Conservation (phyloP, 2,329 filamentous ascomycete genomes). For the Lachnellula hyalina region DNA sequence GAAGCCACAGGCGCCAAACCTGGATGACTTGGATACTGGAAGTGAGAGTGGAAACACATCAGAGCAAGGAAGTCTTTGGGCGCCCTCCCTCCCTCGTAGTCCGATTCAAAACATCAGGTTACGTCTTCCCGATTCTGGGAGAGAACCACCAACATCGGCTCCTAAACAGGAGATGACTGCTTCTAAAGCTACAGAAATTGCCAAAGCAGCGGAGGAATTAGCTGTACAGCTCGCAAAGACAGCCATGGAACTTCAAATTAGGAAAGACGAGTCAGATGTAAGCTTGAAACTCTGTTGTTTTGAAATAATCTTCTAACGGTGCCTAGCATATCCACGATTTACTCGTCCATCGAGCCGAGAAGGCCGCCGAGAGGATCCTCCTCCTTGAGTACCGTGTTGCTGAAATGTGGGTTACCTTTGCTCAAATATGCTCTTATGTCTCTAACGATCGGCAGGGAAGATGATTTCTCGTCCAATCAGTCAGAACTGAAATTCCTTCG, state of each 20-base stretch:
- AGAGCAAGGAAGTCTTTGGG: conserved; percentile 20
- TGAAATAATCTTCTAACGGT: background rate
- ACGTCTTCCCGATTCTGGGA: conserved; percentile 9
- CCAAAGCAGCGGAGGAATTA: conserved; percentile 40
- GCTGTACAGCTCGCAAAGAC: conserved; percentile 46
- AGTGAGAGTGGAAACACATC: conserved; percentile 1
- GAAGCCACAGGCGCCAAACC: background rate
- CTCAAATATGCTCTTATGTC: conserved; percentile 20
- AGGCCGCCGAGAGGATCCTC: conserved; percentile 52
- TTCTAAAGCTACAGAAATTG: conserved; percentile 34
- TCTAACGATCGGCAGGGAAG: conserved; percentile 38
- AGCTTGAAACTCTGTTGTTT: conserved; percentile 16
- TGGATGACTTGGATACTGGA: background rate
- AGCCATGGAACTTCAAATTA: conserved; percentile 45
- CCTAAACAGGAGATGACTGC: conserved; percentile 8
- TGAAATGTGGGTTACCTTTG: conserved; percentile 43
- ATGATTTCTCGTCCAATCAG: conserved; percentile 51
- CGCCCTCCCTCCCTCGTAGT: conserved; percentile 21
- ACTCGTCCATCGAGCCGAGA: conserved; percentile 52
- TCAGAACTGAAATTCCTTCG: conserved; percentile 57
- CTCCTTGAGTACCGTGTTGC: conserved; percentile 54
- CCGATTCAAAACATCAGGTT: conserved; percentile 18
- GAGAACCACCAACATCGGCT: background rate
- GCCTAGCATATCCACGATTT: conserved; percentile 55
- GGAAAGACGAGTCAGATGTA: conserved; percentile 57